Evolutionary conservation across 441 rosid genomes (phyloP).

Genomic region (Jatropha podagrica): DNA sequence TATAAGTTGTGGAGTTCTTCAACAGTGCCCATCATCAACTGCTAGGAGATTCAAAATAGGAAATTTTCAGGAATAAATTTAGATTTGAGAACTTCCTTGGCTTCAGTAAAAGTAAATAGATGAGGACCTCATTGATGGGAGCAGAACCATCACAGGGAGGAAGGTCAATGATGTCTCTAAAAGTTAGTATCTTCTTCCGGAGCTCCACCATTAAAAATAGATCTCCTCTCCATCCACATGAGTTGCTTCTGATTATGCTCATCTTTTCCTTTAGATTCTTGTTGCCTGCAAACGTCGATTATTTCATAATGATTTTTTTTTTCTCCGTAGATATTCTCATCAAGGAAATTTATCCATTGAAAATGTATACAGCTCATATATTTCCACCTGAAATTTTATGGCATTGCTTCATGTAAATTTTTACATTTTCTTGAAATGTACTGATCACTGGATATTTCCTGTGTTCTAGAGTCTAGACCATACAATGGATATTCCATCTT

Average conservation of each 20-base stretch:
- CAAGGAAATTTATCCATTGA: background rate
- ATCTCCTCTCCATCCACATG: background rate
- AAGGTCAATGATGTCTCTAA: conserved; percentile 68
- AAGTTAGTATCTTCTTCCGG: conserved; percentile 20
- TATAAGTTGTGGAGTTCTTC: conserved; percentile 57
- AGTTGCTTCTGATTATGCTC: background rate
- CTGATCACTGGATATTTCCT: background rate
- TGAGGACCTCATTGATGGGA: conserved; percentile 45
- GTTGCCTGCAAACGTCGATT: background rate
- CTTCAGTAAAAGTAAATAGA: background rate
- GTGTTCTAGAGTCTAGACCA: background rate
- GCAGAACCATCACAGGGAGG: conserved; percentile 47
- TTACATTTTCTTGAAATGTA: background rate
- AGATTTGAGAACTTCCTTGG: background rate
- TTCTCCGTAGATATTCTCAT: background rate
- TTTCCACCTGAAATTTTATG: background rate
- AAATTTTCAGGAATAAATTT: conserved; percentile 11
- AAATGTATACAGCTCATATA: background rate
- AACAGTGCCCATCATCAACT: conserved; percentile 62
- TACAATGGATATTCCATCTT: background rate
- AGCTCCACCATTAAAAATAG: background rate
- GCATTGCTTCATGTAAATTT: background rate
- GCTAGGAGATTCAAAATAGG: background rate
- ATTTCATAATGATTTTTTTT: background rate
- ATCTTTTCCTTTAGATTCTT: background rate